A percentile compares a stretch with the other conserved stretches of the same genome.
Conservation (phyloP, 2,329 filamentous ascomycete genomes). For the Teratosphaeria zuluensis region DNA sequence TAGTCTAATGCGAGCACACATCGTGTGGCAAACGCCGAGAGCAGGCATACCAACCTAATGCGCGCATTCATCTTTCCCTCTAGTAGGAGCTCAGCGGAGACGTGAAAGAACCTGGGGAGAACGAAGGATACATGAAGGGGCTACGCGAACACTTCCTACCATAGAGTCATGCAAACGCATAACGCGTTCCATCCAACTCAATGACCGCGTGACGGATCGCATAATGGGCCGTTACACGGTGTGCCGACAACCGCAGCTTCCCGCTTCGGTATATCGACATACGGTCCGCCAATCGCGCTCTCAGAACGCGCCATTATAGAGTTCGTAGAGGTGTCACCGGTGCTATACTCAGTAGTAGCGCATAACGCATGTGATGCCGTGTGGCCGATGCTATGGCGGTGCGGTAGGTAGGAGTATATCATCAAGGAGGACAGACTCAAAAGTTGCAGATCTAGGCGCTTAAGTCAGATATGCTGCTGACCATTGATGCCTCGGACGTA, state of each 20-base stretch:
- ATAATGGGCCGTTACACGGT: not conserved
- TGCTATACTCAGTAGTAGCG: not conserved
- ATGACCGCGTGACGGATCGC: not conserved
- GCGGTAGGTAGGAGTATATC: too few species aligned
- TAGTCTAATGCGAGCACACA: not conserved
- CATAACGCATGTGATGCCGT: not conserved
- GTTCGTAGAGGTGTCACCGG: not conserved
- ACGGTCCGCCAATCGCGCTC: not conserved
- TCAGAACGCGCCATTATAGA: not conserved
- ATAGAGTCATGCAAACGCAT: not conserved
- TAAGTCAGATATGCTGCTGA: too few species aligned
- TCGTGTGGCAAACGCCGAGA: not conserved
- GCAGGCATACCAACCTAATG: not conserved
- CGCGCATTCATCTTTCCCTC: not conserved
- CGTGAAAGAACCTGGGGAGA: not conserved
- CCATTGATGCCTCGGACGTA: not conserved
- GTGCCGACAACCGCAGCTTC: not conserved
- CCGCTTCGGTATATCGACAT: not conserved
- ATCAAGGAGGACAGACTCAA: too few species aligned
- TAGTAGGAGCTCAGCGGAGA: not conserved
- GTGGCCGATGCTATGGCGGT: too few species aligned
- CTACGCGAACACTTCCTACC: not conserved
- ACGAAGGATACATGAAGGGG: not conserved
- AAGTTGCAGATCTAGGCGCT: too few species aligned
- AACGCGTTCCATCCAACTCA: not conserved